Evolutionary conservation across 768 basidiomycete genomes (phyloP), one percentile per base, ranked within the genome.

Genomic region (Galerina sulciceps): DNA sequence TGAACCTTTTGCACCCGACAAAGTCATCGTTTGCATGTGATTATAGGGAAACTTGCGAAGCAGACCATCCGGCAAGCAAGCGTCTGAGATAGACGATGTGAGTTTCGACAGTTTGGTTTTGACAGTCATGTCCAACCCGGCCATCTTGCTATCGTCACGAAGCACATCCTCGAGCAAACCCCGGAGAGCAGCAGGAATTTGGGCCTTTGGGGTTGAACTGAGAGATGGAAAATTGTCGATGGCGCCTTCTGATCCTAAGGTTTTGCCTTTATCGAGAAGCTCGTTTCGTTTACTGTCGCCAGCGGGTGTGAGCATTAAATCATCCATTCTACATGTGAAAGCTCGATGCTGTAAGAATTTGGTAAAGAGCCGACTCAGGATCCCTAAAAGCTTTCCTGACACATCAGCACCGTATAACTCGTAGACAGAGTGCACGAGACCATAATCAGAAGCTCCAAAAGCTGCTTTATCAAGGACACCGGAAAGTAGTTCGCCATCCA

Each of bases 11-110:
- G 97, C 97, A 64, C 97, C 97, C 36, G 96, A 98, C 54, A 92
- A 85, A 2, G 96, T 98, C 97, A 99, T 99, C 45, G 90, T 87
- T 73, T 99, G 96, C 97, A 99, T 99, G 85, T 99, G 89, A 76
- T 99, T 99, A 69, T 94, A 87, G 41, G 97, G 97, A 80, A 99
- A 99, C 61, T 90, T 88, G 67, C 96, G 93, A 65, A 94, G 81
- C 47, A 99, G 85, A 35, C 91, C 91, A 48, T 84, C 79, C 11
- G 96, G 97, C 65, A 99, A 85, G 69, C 90, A 91, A 5, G 86
- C 83, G 67, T 97, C 91, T 56, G 93, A 92, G 66, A 98, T 92
- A 13, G 92, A 88, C 50, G 93, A 89, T 17, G 94, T 97, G 56
- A 98, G 87, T 71, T 90, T 90, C 42, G 89, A 84, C 56, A 94